A percentile compares a stretch with the other conserved stretches of the same genome.
phyloP scores from a whole-genome alignment of 306 rosid species.

The Ammopiptanthus mongolicus region DNA sequence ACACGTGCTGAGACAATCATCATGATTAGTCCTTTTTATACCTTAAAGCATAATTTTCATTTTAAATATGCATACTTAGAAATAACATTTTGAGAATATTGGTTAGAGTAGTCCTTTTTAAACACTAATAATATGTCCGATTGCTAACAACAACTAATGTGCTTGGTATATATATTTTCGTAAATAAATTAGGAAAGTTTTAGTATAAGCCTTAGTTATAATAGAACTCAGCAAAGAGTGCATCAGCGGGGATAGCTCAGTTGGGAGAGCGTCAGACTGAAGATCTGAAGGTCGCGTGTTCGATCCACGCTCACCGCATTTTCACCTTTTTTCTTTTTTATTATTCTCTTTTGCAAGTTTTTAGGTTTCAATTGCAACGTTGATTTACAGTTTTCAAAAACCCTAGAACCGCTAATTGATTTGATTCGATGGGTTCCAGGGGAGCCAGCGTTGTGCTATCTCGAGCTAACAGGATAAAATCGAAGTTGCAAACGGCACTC shows the following conservation, averaged over 20 bases:
- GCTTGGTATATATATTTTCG: too few relatives aligned
- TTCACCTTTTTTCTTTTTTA: background rate
- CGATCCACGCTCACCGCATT: constrained; percentile 20
- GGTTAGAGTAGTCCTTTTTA: too few relatives aligned
- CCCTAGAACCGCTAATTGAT: background rate
- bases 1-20: too few relatives aligned
- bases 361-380: background rate
- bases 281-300: constrained; percentile 19
- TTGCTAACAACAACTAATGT: too few relatives aligned
- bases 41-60: too few relatives aligned
- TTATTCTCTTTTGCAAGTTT: background rate
- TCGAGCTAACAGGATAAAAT: constrained; percentile 61
- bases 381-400: background rate
- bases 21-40: too few relatives aligned
- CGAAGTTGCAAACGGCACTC: constrained; percentile 63
- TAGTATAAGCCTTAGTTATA: too few relatives aligned
- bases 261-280: constrained; percentile 23
- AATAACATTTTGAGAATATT: too few relatives aligned
- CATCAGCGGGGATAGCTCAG: constrained; percentile 25
- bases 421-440: constrained; percentile 38
- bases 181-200: too few relatives aligned
- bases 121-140: too few relatives aligned
- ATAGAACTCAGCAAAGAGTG: too few relatives aligned
- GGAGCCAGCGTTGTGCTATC: constrained; percentile 41
- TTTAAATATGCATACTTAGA: too few relatives aligned